Conservation (phyloP, 805 yeast genomes). For the Kazachstania viticola region DNA sequence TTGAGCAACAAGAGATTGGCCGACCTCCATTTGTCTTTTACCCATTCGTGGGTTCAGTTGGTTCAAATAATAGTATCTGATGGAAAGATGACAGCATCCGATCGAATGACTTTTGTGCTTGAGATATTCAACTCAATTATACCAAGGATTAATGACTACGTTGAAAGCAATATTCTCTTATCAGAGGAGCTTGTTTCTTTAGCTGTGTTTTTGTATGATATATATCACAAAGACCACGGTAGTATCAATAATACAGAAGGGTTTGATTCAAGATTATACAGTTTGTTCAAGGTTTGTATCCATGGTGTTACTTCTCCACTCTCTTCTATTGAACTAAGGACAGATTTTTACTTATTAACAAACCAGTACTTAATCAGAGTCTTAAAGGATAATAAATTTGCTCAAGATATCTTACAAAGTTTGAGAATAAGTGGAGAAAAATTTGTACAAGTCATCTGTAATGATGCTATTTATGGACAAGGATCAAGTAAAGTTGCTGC, state of each 20-base stretch:
- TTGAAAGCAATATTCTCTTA: slow-evolving; percentile 51
- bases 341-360: slow-evolving; percentile 68
- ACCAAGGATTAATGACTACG: slow-evolving; percentile 67
- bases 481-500: slow-evolving; percentile 69
- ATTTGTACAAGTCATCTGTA: slow-evolving; percentile 53
- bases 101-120: slow-evolving; percentile 52
- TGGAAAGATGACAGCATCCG: slow-evolving; percentile 34
- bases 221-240: slow-evolving; percentile 41
- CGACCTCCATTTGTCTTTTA: slow-evolving; percentile 43
- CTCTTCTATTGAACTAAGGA: slow-evolving; percentile 55
- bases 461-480: slow-evolving; percentile 71
- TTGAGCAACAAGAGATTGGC: slow-evolving; percentile 38
- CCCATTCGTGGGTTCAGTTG: slow-evolving; percentile 77
- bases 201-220: slow-evolving; percentile 56
- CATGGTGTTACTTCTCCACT: slow-evolving; percentile 62
- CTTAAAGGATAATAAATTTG: slow-evolving; percentile 30
- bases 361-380: slow-evolving; percentile 52
- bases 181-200: slow-evolving; percentile 71
- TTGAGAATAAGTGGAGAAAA: slow-evolving; percentile 49
- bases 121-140: slow-evolving; percentile 66
- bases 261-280: slow-evolving; percentile 47
- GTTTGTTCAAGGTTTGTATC: slow-evolving; percentile 63
- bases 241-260: slow-evolving; percentile 24
- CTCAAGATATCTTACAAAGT: slow-evolving; percentile 39
- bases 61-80: slow-evolving; percentile 64